Evolutionary conservation across 2,329 filamentous ascomycete genomes (phyloP).

Genomic region (Didymellaceae sp.): DNA sequence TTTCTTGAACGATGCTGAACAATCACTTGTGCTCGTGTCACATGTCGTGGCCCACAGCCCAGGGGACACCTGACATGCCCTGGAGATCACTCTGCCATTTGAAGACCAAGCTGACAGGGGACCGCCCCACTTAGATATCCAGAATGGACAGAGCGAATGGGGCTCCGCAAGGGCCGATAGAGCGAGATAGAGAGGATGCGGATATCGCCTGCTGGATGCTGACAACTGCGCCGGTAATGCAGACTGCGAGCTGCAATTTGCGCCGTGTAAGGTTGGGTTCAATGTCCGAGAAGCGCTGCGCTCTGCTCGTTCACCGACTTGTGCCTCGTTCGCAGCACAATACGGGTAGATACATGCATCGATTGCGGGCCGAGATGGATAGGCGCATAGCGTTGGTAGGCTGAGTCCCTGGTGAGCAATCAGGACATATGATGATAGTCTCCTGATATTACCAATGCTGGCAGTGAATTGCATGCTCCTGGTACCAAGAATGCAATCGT

Average conservation of each 20-base stretch:
- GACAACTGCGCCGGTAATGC: slow-evolving; percentile 1
- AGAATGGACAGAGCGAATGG: slow-evolving; percentile 25
- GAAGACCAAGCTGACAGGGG: slow-evolving; percentile 32
- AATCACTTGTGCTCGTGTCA: slow-evolving; percentile 23
- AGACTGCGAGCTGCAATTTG: slow-evolving; percentile 14
- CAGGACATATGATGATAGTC: slow-evolving; percentile 26
- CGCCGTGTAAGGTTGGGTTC: slow-evolving; percentile 7
- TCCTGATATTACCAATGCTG: slow-evolving; percentile 14
- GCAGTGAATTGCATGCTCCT: slow-evolving; percentile 7
- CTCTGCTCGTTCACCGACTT: slow-evolving; percentile 19
- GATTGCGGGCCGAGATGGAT: slow-evolving; percentile 7
- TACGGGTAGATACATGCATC: slow-evolving; percentile 23
- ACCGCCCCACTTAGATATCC: slow-evolving; percentile 26
- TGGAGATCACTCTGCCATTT: slow-evolving; percentile 16
- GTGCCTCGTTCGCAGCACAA: slow-evolving; percentile 22
- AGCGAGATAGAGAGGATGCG: slow-evolving; percentile 20
- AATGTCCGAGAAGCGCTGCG: background rate
- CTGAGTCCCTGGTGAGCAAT: slow-evolving; percentile 18
- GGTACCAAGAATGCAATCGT: slow-evolving; percentile 11
- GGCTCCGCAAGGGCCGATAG: slow-evolving; percentile 29
- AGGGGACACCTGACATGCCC: slow-evolving; percentile 11
- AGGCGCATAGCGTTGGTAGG: slow-evolving; percentile 12
- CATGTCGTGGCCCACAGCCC: slow-evolving; percentile 26
- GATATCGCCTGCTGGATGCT: slow-evolving; percentile 20
- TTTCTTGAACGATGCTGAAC: slow-evolving; percentile 3